Base-by-base conservation (phyloP, 2,329 filamentous ascomycete species). In the Elsinoe perseae region DNA sequence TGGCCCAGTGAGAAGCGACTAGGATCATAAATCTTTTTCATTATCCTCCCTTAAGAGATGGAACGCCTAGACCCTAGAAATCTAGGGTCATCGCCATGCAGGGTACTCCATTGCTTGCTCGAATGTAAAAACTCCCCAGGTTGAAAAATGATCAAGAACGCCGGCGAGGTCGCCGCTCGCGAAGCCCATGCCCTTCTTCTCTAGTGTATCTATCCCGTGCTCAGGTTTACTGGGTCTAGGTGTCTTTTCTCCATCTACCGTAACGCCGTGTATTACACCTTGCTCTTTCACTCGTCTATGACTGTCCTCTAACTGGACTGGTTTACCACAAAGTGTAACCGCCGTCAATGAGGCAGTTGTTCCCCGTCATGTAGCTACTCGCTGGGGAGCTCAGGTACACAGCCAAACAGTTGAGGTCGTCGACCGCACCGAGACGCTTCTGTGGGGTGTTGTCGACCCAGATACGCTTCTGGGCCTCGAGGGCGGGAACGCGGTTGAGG, bases 381-480 rank as follows among this genome's bases (percentile, higher is more conserved):
- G 85, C 80, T 66, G 89, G 86, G 5, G 82, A 86, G 21, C 85
- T 85, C 25, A 91, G 78, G 77, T 86, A 89, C 62, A 90, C 82
- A 61, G 84, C 86, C 36, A 89, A 79, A 57, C 85, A 85, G 73
- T 90, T 90, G 61, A 91, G 78, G 70, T 90, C 87, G 63, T 89
- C 83, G 38, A 88, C 84, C 44, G 76, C 77, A 56, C 86, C 87
- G 14, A 90, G 78, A 43, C 86, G 81, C 69, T 80, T 79, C 78
- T 89, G 85, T 8, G 87, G 87, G 6, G 86, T 90, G 60, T 87
- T 69, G 34, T 80, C 80, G 64, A 81, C 82, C 87, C 87, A 90
- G 71, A 89, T 87, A 73, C 84, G 85, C 82, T 89, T 89, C 77
- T 89, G 85, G 48, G 84, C 85, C 61, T 90, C 86, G 18, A 90